These are phyloP conservation scores for Amoeboradix gromovi DNA, from an alignment of 371 early-diverging fungal species.

Conservation along the genomic window DNA sequence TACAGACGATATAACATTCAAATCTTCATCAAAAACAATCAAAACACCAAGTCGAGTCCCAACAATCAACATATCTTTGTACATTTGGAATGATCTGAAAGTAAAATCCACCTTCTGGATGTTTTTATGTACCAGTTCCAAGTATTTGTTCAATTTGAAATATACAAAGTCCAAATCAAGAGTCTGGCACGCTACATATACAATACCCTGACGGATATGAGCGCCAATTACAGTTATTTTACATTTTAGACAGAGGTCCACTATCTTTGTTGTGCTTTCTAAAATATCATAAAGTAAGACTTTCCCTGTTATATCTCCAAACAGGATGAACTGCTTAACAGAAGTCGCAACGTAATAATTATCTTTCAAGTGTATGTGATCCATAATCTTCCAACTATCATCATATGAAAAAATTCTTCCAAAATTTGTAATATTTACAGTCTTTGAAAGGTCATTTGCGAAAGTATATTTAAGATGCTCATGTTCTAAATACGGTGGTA, in stretches of 20 bases:
- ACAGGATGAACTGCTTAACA: background rate
- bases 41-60: background rate
- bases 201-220: background rate
- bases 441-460: background rate
- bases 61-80: background rate
- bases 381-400: background rate
- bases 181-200: background rate
- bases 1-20: background rate
- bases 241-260: background rate
- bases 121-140: too few species aligned
- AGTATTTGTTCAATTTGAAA: too few species aligned
- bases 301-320: background rate
- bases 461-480: background rate
- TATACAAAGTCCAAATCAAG: background rate
- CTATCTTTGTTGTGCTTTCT: background rate
- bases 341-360: background rate
- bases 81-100: background rate
- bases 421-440: background rate
- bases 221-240: background rate
- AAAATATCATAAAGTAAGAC: background rate
- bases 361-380: background rate
- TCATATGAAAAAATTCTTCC: background rate
- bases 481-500: background rate
- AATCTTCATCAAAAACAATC: background rate
- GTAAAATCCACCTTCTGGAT: background rate